Evolutionary conservation across 495 filamentous ascomycete species (phyloP), one percentile per base, ranked within the genome.

Genomic region (Podospora sp.): DNA sequence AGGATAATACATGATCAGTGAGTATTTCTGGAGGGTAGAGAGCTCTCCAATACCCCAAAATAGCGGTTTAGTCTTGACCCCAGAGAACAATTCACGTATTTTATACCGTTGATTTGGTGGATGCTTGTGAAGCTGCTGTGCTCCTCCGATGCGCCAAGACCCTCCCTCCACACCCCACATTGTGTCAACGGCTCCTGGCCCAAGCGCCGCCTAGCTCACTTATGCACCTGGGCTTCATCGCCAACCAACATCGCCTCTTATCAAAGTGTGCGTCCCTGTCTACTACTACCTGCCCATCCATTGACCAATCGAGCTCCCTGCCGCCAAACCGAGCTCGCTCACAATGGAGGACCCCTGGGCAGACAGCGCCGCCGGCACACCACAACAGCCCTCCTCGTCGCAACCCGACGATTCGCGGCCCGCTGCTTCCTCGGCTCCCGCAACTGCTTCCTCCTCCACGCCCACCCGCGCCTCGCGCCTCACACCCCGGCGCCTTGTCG

Each of bases 401-500:
- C 67, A 75, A 62, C 55, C 60, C 64, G 61, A 68, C 56, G 51
- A 67, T 27, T 60, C 69, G 20, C 52, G 60, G 46, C 25, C 68
- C n/a, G 16, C 61, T 21, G 26, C 22, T 36, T 62, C 74, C 21
- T 65, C 78, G 21, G 35, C 69, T 26, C 69, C 65, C 64, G 78
- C 70, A 75, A 76, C 73, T 65, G 72, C 83, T 26, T 80, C 81
- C 67, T 76, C 84, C 21, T 77, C 85, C 14, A 29, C 68, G 61
- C 35, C 69, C 40, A 40, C 51, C 62, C 72, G 73, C 35, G 69
- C 77, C 56, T 77, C 74, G 11, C 76, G 78, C 66, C 58, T 71
- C 71, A 89, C 86, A 25, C 87, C 85, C 36, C 89, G 92, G 62
- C 91, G 91, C 70, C 84, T 93, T 69, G 91, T 88, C 74, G 89